Conservation (phyloP, 768 basidiomycete species). For the Serendipita vermifera region DNA sequence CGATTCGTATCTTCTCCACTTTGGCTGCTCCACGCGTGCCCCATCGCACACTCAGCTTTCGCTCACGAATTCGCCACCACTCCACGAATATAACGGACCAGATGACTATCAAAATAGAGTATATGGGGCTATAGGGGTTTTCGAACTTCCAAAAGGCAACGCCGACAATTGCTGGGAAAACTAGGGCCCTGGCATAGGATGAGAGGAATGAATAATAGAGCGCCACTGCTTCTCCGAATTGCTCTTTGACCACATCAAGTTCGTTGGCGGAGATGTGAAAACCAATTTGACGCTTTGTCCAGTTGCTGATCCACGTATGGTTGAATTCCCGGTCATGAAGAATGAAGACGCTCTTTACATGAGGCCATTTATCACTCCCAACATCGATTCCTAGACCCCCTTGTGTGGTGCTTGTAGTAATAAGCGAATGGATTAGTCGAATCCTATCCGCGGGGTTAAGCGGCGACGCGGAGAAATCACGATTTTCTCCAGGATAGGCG, state of each 20-base stretch:
- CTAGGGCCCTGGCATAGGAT: conserved; percentile 66
- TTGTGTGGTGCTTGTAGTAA: conserved; percentile 57
- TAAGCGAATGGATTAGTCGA: conserved; percentile 58
- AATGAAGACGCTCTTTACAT: conserved; percentile 67
- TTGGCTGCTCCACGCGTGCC: conserved; percentile 64
- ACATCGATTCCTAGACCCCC: conserved; percentile 77
- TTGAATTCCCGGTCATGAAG: conserved; percentile 79
- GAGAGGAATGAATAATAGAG: conserved; percentile 84
- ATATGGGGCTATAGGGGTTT: conserved; percentile 59
- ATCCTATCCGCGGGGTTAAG: conserved; percentile 65
- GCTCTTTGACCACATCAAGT: conserved; percentile 42
- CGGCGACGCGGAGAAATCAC: conserved; percentile 28
- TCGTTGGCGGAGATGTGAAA: conserved; percentile 34
- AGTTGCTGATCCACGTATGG: conserved; percentile 59
- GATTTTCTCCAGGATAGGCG: conserved; percentile 30
- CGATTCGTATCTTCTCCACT: conserved; percentile 56
- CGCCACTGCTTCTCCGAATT: conserved; percentile 73
- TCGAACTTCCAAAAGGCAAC: conserved; percentile 55
- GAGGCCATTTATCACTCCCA: conserved; percentile 56
- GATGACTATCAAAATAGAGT: conserved; percentile 60
- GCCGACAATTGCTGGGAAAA: conserved; percentile 64
- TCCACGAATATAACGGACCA: conserved; percentile 86
- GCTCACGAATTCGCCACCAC: conserved; percentile 81
- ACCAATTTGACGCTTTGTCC: conserved; percentile 54
- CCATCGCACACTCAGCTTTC: conserved; percentile 69